phyloP scores from a whole-genome alignment of 768 basidiomycete genomes.

The Collybia nuda region DNA sequence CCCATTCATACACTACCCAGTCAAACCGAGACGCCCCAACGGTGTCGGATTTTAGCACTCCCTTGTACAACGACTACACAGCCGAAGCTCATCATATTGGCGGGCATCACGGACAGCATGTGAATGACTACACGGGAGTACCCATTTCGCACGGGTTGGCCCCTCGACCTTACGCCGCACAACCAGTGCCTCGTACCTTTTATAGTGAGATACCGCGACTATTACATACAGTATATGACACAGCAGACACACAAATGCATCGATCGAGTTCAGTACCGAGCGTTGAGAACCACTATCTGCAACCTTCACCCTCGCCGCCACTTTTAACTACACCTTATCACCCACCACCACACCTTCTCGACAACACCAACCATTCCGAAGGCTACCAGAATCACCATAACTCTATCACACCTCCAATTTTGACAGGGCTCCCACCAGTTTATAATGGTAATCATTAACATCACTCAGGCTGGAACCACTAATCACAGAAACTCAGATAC shows the following conservation, averaged over 20 bases:
- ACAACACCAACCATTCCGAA: slow-evolving; percentile 4
- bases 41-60: slow-evolving; percentile 5
- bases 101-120: slow-evolving; percentile 8
- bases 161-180: slow-evolving; percentile 25
- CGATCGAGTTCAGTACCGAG: not conserved
- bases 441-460: slow-evolving; percentile 2
- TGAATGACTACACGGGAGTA: slow-evolving; percentile 19
- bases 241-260: slow-evolving; percentile 3
- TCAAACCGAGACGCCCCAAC: not conserved
- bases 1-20: slow-evolving; percentile 5
- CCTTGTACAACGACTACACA: slow-evolving; percentile 8
- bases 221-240: no score
- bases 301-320: slow-evolving; percentile 20
- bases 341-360: slow-evolving; percentile 16
- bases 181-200: slow-evolving; percentile 22
- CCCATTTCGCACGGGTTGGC: slow-evolving; percentile 22
- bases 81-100: slow-evolving; percentile 9
- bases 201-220: slow-evolving; percentile 14
- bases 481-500: no score
- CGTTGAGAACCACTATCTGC: slow-evolving; percentile 9
- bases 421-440: slow-evolving; percentile 13
- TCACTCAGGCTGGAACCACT: no score
- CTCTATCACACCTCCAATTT: slow-evolving; percentile 10
- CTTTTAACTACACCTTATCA: slow-evolving; percentile 27
- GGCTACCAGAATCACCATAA: slow-evolving; percentile 3